Evolutionary conservation across 163 green algal species (phyloP), one percentile per base, ranked within the genome.

Genomic region (Scenedesmus sp.): DNA sequence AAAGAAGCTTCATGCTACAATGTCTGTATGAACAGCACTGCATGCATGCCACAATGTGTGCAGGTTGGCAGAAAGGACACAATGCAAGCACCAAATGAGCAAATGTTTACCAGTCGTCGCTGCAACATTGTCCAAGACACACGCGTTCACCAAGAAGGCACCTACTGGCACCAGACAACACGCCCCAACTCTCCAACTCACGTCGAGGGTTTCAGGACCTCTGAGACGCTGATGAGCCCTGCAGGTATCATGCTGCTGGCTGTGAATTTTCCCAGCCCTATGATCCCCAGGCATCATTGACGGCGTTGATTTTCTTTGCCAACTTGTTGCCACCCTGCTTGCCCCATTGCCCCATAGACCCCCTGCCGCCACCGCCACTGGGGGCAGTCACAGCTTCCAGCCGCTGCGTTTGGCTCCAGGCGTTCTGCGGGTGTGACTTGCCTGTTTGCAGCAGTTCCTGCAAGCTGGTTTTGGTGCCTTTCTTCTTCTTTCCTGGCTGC

Each of bases 391-490:
- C 35, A 49, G 35, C 78, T 51, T 42, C 3, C 85, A 83, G 56
- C 18, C 89, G 83, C 70, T 87, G 83, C 89, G 72, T 65, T n/a
- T 92, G 89, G 20, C 51, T 83, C 89, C 89, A 92, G 5, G 89
- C 89, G 30, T 92, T 92, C 18, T 85, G 56, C 15, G 89, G 89
- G 49, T 85, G 56, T 5, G 37, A 68, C 33, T 82, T 87, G 2
- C 89, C 89, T 35, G 15, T 43, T 0, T 53, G 30, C 72, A 92
- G 56, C 89, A 92, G 72, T 61, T 92, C 49, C 26, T 72, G 51
- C 89, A 92, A 40, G 22, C 20, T 65, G 5, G 37, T 73, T 65
- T 92, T 92, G 2, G 44, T 76, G 4, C n/a, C 51, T 6, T 83
- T 83, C 70, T 86, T 87, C 72, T 90, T 90, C 82, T 90, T 90